phyloP scores from a whole-genome alignment of 176 grass and related monocot species.

The Hordeum marinum region DNA sequence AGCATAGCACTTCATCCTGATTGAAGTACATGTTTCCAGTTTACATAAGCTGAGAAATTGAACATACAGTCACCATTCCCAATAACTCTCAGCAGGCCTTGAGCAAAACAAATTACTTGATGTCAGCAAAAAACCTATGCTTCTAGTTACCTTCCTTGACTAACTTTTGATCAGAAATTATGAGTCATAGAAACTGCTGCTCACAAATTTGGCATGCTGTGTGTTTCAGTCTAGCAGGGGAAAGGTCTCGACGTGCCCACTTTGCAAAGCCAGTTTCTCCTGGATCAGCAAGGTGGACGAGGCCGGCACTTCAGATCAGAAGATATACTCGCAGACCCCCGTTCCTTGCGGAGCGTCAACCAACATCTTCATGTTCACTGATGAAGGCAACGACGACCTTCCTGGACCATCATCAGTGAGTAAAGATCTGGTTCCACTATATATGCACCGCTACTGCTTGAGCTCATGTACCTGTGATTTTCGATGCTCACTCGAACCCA shows the following conservation, averaged over 20 bases:
- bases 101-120: not conserved
- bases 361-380: slow-evolving; percentile 13
- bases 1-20: no score
- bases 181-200: not conserved
- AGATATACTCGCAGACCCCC: slow-evolving; percentile 83
- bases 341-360: slow-evolving; percentile 50
- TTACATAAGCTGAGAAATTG: not conserved
- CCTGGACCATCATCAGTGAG: slow-evolving; percentile 36
- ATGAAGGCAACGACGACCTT: slow-evolving; percentile 13
- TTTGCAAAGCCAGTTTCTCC: slow-evolving; percentile 73
- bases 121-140: not conserved
- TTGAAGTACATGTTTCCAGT: not conserved
- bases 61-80: not conserved
- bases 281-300: slow-evolving; percentile 71
- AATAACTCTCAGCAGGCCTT: not conserved
- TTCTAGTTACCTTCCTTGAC: not conserved
- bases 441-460: not conserved
- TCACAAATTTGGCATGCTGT: not conserved
- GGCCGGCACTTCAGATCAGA: slow-evolving; percentile 66
- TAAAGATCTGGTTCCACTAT: slow-evolving; percentile 26
- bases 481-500: not conserved
- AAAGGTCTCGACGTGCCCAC: slow-evolving; percentile 69
- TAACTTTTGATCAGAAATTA: not conserved
- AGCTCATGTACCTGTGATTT: not conserved
- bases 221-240: slow-evolving; percentile 47